Evolutionary conservation across 2,329 filamentous ascomycete genomes (phyloP).

Genomic region (Ilyonectria sp.): DNA sequence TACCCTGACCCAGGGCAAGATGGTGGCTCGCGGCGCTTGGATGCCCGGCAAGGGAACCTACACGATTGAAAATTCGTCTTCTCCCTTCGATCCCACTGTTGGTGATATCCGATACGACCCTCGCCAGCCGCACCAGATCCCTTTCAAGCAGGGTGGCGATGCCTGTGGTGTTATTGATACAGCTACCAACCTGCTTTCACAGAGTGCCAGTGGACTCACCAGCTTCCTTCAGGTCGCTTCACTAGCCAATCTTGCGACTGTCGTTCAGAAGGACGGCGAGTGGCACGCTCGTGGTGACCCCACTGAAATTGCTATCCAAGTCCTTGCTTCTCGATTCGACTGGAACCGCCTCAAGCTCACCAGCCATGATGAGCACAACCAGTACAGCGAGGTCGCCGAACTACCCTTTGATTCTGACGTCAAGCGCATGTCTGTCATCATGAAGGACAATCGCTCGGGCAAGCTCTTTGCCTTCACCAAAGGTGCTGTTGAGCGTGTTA

Average conservation of each 20-base stretch:
- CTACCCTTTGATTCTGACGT: slow-evolving; percentile 82
- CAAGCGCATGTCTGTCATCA: slow-evolving; percentile 84
- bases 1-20: slow-evolving; percentile 67
- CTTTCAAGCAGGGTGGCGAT: slow-evolving; percentile 39
- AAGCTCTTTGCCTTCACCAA: slow-evolving; percentile 72
- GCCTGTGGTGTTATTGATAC: slow-evolving; percentile 47
- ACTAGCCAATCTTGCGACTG: slow-evolving; percentile 75
- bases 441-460: slow-evolving; percentile 59
- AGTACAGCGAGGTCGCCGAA: slow-evolving; percentile 74
- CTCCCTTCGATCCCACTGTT: slow-evolving; percentile 71
- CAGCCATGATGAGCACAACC: slow-evolving; percentile 63
- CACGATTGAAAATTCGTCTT: slow-evolving; percentile 63
- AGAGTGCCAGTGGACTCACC: slow-evolving; percentile 62
- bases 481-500: slow-evolving; percentile 79
- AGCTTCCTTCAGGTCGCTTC: slow-evolving; percentile 74
- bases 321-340: slow-evolving; percentile 79
- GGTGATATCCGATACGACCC: slow-evolving; percentile 61
- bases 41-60: slow-evolving; percentile 64
- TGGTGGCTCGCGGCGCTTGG: slow-evolving; percentile 69
- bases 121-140: slow-evolving; percentile 54
- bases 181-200: slow-evolving; percentile 53
- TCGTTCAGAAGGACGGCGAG: slow-evolving; percentile 67
- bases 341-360: slow-evolving; percentile 69
- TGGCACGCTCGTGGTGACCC: slow-evolving; percentile 79
- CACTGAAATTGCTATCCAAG: slow-evolving; percentile 80